Conservation (phyloP, 2,329 filamentous ascomycete genomes). For the Clonostachys solani region DNA sequence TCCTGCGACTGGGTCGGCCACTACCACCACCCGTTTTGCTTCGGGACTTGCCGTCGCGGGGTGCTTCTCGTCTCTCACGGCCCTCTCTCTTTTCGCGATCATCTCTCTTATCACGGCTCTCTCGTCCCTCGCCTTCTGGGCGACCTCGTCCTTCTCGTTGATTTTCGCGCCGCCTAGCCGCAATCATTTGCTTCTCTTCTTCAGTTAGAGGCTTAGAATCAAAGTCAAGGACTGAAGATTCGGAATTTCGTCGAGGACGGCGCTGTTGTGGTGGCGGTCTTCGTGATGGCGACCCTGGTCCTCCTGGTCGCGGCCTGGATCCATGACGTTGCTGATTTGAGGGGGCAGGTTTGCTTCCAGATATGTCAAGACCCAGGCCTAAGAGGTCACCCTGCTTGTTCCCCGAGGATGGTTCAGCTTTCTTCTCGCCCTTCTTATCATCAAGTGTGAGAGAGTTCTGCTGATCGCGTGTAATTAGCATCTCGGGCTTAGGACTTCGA, state of each 20-base stretch:
- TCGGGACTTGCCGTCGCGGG: conserved; percentile 5
- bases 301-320: conserved; percentile 19
- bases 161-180: conserved; percentile 20
- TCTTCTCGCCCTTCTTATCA: conserved; percentile 39
- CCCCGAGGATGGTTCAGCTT: conserved; percentile 46
- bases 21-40: conserved; percentile 33
- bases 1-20: conserved; percentile 41
- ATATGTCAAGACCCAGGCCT: conserved; percentile 6
- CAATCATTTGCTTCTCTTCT: conserved; percentile 36
- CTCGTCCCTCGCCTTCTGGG: conserved; percentile 8
- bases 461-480: conserved; percentile 1
- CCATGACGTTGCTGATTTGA: conserved; percentile 60
- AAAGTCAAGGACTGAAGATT: conserved; percentile 65
- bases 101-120: conserved; percentile 4
- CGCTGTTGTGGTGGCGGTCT: conserved; percentile 25
- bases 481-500: neutral
- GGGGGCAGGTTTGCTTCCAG: conserved; percentile 39
- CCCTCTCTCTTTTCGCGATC: conserved; percentile 1
- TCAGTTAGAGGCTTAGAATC: conserved; percentile 55
- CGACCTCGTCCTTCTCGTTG: conserved; percentile 8
- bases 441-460: conserved; percentile 67
- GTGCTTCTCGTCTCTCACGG: conserved; percentile 10
- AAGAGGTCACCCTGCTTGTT: no score
- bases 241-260: conserved; percentile 70
- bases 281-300: conserved; percentile 17